Base-by-base conservation (phyloP, 176 grass and related monocot species). In the Thinopyrum elongatum region DNA sequence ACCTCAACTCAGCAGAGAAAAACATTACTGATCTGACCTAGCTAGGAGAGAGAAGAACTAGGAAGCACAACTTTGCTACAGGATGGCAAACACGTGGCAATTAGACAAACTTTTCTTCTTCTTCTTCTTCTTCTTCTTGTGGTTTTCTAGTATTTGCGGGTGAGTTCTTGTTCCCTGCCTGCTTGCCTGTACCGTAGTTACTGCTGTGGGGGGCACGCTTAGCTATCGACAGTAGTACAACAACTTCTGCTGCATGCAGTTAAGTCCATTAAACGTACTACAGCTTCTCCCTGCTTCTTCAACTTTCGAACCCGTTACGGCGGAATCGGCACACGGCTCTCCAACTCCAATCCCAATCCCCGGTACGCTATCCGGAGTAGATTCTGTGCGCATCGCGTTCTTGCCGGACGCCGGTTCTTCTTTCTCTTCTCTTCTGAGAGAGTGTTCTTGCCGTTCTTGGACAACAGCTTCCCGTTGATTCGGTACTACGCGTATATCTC, bases 191-290 rank as follows among this genome's bases (percentile, higher is more conserved):
- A 55, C 74, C 42, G 69, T 77, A 81, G 75, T 85, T 76, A 81
- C 81, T 84, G 53, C 69, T 10, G 59, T 42, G 72, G 63, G 46
- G 36, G 12, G 34, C 59, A 75, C 72, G 44, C n/a, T 70, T 15
- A 26, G 31, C 47, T 55, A 79, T 76, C 28, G 49, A 76, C 81
- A 39, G 76, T 29, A 39, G 76, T 36, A 33, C 47, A 60, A 41
- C 41, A 53, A 42, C 71, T 23, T 63, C 81, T 85, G 69, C 57
- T 70, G 49, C 90, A 57, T 87, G 81, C 34, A 76, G 83, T 81
- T 76, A 82, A 70, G 17, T 11, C 47, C 88, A 87, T 87, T 91
- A 82, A 84, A 76, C 25, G 16, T 17, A 19, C 51, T 25, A 44
- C 35, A 26, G 38, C 38, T 61, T 80, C 5, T 10, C 42, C 57